Conservation (phyloP, 208 protist genomes). For the Acanthamoeba lenticulata region DNA sequence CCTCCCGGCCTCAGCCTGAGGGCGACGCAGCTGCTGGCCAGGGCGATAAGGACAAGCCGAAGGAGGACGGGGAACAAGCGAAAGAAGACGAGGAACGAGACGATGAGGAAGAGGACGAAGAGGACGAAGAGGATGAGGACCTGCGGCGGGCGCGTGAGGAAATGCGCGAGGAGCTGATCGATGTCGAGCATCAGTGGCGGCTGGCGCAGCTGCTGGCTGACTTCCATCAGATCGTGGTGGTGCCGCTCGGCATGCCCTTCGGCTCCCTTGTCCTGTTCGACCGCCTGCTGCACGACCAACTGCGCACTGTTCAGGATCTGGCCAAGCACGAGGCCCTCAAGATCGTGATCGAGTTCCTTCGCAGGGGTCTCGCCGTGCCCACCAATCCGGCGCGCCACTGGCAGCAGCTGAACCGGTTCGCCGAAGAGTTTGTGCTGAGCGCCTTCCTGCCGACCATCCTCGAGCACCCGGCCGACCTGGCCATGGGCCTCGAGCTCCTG, state of each 20-base stretch:
- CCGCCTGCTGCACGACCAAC: neutral
- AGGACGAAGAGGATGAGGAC: neutral
- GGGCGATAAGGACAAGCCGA: neutral
- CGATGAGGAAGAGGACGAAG: neutral
- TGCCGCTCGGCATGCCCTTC: neutral
- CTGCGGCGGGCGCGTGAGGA: neutral
- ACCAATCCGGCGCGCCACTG: neutral
- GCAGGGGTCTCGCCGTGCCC: neutral
- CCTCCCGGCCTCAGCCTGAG: neutral
- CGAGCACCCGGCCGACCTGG: neutral
- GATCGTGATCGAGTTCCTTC: neutral
- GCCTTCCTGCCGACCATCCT: neutral
- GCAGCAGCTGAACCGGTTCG: neutral
- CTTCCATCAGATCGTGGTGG: neutral
- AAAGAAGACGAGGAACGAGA: neutral
- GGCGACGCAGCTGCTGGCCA: too few species aligned
- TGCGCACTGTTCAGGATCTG: neutral
- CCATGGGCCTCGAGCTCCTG: neutral
- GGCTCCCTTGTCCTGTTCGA: neutral
- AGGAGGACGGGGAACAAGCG: neutral
- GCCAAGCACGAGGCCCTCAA: neutral
- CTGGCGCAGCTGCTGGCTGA: neutral
- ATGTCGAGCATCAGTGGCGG: neutral
- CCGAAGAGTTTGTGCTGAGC: neutral
- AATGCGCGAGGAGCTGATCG: neutral